Percentiles rank a stretch among this genome's conserved stretches.
Conservation (phyloP, 2,329 filamentous ascomycete genomes). For the Colletotrichum sp. region DNA sequence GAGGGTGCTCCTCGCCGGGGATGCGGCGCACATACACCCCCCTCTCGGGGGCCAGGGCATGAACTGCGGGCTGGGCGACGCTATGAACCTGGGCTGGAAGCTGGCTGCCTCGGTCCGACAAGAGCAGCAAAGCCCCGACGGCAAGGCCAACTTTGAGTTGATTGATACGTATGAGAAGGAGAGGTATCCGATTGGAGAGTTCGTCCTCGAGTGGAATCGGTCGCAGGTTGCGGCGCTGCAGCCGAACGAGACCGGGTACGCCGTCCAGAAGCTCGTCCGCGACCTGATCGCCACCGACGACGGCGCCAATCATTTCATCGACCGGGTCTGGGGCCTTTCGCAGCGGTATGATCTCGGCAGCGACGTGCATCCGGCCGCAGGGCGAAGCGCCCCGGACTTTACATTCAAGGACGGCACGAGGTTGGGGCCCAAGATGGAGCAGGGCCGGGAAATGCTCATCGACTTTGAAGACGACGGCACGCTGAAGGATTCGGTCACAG, state of each 20-base stretch:
- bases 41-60: constrained; percentile 54
- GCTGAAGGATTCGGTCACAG: constrained; percentile 15
- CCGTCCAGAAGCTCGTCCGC: constrained; percentile 27
- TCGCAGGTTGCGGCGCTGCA: constrained; percentile 36
- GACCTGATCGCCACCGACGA: constrained; percentile 32
- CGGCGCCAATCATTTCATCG: constrained; percentile 32
- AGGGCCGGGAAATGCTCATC: constrained; percentile 31
- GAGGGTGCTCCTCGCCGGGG: constrained; percentile 52
- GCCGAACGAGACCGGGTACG: constrained; percentile 4
- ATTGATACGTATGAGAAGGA: constrained; percentile 51
- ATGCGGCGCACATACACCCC: constrained; percentile 54
- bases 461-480: constrained; percentile 25
- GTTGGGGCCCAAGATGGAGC: constrained; percentile 33
- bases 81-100: constrained; percentile 56
- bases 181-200: constrained; percentile 45
- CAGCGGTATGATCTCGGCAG: constrained; percentile 33
- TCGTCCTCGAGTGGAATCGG: constrained; percentile 41
- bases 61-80: constrained; percentile 56
- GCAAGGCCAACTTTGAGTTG: constrained; percentile 28
- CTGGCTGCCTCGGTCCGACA: constrained; percentile 31
- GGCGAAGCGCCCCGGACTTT: constrained; percentile 40
- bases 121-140: constrained; percentile 33
- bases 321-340: constrained; percentile 37
- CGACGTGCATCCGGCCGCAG: constrained; percentile 32
- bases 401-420: constrained; percentile 29